These are phyloP conservation scores for Coemansia nantahalensis DNA, from an alignment of 192 early-diverging fungal genomes.

Conservation along the genomic window DNA sequence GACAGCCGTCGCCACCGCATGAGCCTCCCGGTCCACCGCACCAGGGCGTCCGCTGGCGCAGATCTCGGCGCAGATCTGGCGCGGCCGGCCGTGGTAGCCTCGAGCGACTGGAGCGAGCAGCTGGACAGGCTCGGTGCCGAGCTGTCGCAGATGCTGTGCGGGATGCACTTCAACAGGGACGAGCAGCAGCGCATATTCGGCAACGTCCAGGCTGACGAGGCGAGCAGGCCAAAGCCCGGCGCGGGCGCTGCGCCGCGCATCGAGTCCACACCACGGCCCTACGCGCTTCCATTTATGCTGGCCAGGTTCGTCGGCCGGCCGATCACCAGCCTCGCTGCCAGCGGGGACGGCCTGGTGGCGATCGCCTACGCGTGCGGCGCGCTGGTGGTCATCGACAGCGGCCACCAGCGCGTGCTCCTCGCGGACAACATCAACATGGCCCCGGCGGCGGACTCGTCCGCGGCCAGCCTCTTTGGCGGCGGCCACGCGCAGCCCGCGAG, in stretches of 20 bases:
- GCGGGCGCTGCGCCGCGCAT: neutral
- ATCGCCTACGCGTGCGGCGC: conserved; percentile 21
- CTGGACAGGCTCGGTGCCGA: conserved; percentile 10
- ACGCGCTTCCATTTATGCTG: conserved; percentile 38
- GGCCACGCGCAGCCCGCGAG: no score
- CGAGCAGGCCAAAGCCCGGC: neutral
- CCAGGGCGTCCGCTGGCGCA: no score
- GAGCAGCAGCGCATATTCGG: conserved; percentile 1
- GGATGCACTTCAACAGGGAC: conserved; percentile 9
- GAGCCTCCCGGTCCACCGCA: no score
- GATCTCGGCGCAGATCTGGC: neutral
- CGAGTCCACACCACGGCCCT: neutral
- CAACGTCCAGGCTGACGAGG: neutral
- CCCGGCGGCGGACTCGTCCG: neutral
- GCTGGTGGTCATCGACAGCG: conserved; percentile 37
- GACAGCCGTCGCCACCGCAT: no score
- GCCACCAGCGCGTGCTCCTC: conserved; percentile 22
- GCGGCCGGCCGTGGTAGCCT: conserved; percentile 2
- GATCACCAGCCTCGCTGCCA: conserved; percentile 6
- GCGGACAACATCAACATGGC: conserved; percentile 38
- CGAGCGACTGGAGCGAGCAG: conserved; percentile 14
- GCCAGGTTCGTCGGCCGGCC: conserved; percentile 18
- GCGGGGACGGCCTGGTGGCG: conserved; percentile 22
- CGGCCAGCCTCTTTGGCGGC: neutral
- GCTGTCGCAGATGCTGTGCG: conserved; percentile 22